These are phyloP conservation scores for Carex scoparia DNA, from an alignment of 176 grass and related monocot genomes.

Conservation along the genomic window DNA sequence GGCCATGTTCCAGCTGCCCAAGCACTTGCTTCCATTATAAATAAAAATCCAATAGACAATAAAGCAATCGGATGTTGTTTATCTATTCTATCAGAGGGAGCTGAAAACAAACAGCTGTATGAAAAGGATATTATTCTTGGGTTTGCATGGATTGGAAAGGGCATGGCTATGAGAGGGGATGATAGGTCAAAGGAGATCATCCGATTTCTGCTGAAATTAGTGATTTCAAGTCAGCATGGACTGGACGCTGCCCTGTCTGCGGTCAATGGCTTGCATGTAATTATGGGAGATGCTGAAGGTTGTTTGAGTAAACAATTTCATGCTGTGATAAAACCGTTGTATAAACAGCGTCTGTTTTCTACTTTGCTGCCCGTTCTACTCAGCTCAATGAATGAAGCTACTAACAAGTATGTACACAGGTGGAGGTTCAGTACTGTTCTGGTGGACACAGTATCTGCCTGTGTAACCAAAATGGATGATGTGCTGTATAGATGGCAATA, in stretches of 20 bases:
- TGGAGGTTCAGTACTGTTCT: not conserved
- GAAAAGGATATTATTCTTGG: slow-evolving; percentile 43
- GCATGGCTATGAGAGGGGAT: slow-evolving; percentile 93
- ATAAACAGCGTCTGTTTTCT: slow-evolving; percentile 98
- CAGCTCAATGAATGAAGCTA: slow-evolving; percentile 64
- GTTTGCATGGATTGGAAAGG: slow-evolving; percentile 87
- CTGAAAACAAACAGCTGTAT: slow-evolving; percentile 24
- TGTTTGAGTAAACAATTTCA: slow-evolving; percentile 92
- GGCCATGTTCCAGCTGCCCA: slow-evolving; percentile 73
- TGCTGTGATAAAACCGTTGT: slow-evolving; percentile 79
- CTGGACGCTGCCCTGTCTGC: slow-evolving; percentile 40
- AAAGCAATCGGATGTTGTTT: slow-evolving; percentile 32
- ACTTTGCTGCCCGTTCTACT: slow-evolving; percentile 67
- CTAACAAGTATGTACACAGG: not conserved
- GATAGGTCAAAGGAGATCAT: slow-evolving; percentile 85
- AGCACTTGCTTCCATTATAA: slow-evolving; percentile 82
- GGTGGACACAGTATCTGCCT: not conserved
- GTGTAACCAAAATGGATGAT: slow-evolving; percentile 1
- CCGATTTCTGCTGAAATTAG: slow-evolving; percentile 66
- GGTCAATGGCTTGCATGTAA: slow-evolving; percentile 76
- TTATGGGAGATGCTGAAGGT: slow-evolving; percentile 84
- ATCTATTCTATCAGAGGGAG: slow-evolving; percentile 14
- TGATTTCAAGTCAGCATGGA: slow-evolving; percentile 38
- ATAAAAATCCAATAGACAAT: slow-evolving; percentile 52
- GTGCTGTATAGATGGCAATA: not conserved